A percentile compares a stretch with the other conserved stretches of the same genome.
These are phyloP conservation scores for Phytophthora gonapodyides DNA, from an alignment of 352 stramenopile species.

Conservation along the genomic window DNA sequence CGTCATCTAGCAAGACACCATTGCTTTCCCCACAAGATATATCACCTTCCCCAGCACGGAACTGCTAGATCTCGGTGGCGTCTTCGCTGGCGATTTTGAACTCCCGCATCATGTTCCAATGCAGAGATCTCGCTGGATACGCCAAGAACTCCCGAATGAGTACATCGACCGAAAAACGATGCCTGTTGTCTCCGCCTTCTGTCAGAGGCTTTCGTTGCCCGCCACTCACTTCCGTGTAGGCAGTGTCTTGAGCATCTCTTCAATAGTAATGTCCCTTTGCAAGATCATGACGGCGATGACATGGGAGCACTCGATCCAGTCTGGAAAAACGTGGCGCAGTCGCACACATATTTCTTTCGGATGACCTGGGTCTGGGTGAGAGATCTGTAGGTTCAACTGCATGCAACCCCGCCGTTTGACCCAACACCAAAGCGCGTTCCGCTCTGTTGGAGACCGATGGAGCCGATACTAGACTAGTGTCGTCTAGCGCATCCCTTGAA, in stretches of 20 bases:
- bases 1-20: slow-evolving; percentile 5
- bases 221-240: slow-evolving; percentile 6
- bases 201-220: slow-evolving; percentile 9
- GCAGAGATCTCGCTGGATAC: neutral
- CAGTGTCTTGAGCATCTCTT: slow-evolving; percentile 1
- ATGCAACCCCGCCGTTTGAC: neutral
- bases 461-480: too few relatives aligned
- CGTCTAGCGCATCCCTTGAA: neutral
- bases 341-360: slow-evolving; percentile 8
- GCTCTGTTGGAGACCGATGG: slow-evolving; percentile 5
- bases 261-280: slow-evolving; percentile 4
- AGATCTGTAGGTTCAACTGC: too few relatives aligned
- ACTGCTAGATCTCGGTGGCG: neutral
- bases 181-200: neutral
- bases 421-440: too few relatives aligned
- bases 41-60: slow-evolving; percentile 2
- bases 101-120: slow-evolving; percentile 15
- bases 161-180: slow-evolving; percentile 8
- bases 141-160: neutral
- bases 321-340: slow-evolving; percentile 15
- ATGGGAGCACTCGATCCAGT: slow-evolving; percentile 15
- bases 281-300: slow-evolving; percentile 14
- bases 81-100: neutral
- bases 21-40: slow-evolving; percentile 8
- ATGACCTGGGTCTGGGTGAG: slow-evolving; percentile 13